phyloP scores from a whole-genome alignment of 2,329 filamentous ascomycete genomes.

The Paracoccidioides brasiliensis region DNA sequence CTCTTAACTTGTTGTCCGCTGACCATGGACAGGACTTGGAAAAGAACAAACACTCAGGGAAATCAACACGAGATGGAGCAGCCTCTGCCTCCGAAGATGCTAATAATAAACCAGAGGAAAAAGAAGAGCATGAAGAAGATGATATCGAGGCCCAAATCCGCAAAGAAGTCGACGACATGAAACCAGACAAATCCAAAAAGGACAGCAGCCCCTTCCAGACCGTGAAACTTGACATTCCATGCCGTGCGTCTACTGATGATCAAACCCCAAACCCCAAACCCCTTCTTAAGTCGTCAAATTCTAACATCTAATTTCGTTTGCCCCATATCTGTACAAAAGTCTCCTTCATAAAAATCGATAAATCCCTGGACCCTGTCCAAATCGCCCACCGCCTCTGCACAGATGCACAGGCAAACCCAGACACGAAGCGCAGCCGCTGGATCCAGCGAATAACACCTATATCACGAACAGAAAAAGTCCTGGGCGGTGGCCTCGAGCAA shows the following conservation, averaged over 20 bases:
- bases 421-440: constrained; percentile 43
- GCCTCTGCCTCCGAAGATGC: constrained; percentile 2
- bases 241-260: constrained; percentile 18
- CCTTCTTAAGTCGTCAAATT: constrained; percentile 8
- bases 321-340: constrained; percentile 26
- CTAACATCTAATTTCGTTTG: constrained; percentile 8
- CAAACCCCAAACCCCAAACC: constrained; percentile 2
- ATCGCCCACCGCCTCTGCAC: constrained; percentile 47
- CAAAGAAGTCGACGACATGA: constrained; percentile 43
- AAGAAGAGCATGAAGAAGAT: constrained; percentile 26
- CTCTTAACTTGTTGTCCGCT: neutral
- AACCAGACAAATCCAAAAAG: constrained; percentile 28
- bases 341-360: constrained; percentile 44
- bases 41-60: neutral
- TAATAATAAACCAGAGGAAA: constrained; percentile 11
- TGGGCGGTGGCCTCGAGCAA: constrained; percentile 43
- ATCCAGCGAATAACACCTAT: constrained; percentile 50
- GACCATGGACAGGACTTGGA: neutral
- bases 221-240: constrained; percentile 42
- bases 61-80: constrained; percentile 6
- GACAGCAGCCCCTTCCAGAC: constrained; percentile 37
- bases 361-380: constrained; percentile 45
- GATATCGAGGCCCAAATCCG: constrained; percentile 50
- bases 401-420: constrained; percentile 39
- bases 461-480: constrained; percentile 44